Conservation (phyloP, 2,329 filamentous ascomycete species). For the Teratosphaeria viscida region DNA sequence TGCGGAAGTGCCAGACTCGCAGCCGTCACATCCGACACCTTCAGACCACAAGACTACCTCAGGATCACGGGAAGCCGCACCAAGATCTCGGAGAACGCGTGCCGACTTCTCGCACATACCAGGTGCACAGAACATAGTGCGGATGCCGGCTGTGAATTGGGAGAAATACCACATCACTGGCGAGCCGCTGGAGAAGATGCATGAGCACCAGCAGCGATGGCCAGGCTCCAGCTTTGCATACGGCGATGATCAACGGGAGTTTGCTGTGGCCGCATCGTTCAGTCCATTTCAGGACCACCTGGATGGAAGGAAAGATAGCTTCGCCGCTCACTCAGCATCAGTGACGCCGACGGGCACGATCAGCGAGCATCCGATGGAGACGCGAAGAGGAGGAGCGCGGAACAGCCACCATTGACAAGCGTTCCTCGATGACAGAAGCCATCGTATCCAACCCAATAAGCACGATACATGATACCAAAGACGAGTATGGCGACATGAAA, state of each 20-base stretch:
- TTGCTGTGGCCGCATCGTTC: constrained; percentile 49
- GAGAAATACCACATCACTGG: constrained; percentile 86
- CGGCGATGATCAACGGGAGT: constrained; percentile 30
- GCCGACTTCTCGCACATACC: constrained; percentile 55
- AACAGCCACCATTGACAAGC: neutral
- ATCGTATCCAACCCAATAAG: neutral
- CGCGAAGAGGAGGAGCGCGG: constrained; percentile 4
- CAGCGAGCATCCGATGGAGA: constrained; percentile 22
- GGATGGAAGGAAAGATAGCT: constrained; percentile 14
- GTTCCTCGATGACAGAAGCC: neutral
- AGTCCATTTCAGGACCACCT: constrained; percentile 36
- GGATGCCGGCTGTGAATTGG: constrained; percentile 89
- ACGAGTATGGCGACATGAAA: neutral
- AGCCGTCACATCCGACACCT: constrained; percentile 5
- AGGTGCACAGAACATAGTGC: constrained; percentile 67
- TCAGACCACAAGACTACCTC: constrained; percentile 1
- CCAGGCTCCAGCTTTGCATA: constrained; percentile 34
- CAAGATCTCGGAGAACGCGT: neutral
- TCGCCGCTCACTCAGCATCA: constrained; percentile 3
- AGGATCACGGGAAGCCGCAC: constrained; percentile 1
- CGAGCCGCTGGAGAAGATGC: constrained; percentile 71
- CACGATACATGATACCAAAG: neutral
- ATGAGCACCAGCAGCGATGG: constrained; percentile 62
- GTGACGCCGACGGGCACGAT: constrained; percentile 11
- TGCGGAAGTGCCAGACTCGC: constrained; percentile 16